Conservation (phyloP, 73 alveolate species). For the Uronychia binucleata region DNA sequence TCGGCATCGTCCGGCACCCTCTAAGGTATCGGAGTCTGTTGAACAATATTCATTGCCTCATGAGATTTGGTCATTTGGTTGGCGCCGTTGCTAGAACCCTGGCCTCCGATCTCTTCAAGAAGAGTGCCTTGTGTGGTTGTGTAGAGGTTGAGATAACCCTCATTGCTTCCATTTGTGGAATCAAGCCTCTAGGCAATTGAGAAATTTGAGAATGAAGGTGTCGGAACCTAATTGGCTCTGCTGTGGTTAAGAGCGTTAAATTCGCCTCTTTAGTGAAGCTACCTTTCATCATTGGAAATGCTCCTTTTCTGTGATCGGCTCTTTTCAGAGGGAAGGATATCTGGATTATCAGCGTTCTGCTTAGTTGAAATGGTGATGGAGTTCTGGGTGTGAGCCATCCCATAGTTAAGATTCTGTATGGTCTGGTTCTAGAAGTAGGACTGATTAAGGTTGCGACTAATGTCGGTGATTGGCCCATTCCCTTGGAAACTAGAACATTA, state of each 20-base stretch:
- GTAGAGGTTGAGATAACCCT: neutral
- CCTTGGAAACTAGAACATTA: too few species aligned
- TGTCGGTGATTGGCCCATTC: neutral
- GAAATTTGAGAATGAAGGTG: neutral
- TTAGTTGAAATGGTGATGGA: neutral
- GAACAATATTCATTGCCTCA: neutral
- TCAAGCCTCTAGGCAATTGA: neutral
- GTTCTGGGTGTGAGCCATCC: neutral
- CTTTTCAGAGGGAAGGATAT: too few species aligned
- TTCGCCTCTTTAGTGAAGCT: neutral
- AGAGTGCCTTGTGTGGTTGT: neutral
- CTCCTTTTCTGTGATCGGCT: too few species aligned
- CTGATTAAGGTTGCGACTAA: neutral
- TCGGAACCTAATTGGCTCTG: neutral
- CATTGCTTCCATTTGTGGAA: neutral
- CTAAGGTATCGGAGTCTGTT: neutral
- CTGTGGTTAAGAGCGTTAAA: too few species aligned
- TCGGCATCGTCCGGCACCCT: neutral
- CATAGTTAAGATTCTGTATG: too few species aligned
- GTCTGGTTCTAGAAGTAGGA: neutral
- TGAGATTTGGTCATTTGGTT: too few species aligned
- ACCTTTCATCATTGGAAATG: neutral
- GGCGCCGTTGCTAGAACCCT: neutral
- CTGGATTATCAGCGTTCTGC: neutral
- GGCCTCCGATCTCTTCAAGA: neutral